Conservation (phyloP, 208 protist species). For the Endotrypanum monterogeii region DNA sequence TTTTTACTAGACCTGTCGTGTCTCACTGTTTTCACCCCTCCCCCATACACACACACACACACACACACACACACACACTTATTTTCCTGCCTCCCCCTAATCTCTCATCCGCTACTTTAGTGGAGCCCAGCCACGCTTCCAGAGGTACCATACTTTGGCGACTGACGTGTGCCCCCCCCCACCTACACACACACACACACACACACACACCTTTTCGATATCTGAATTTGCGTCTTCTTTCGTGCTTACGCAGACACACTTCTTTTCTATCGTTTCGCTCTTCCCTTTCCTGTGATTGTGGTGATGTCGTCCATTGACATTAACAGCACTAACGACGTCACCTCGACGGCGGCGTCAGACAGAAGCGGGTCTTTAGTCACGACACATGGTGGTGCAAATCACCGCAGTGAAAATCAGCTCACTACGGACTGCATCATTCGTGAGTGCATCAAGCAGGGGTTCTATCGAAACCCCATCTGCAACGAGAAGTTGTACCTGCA, state of each 20-base stretch:
- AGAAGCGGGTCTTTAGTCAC: constrained; percentile 22
- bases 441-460: constrained; percentile 84
- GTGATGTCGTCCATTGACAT: constrained; percentile 33
- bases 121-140: background rate
- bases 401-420: constrained; percentile 31
- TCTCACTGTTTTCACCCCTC: background rate
- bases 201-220: too few relatives aligned
- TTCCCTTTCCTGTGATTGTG: background rate
- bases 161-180: background rate
- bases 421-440: constrained; percentile 84
- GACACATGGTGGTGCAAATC: constrained; percentile 1
- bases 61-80: background rate
- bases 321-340: constrained; percentile 61
- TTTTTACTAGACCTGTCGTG: background rate
- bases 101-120: background rate
- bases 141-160: background rate
- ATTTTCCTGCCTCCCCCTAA: background rate
- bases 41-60: background rate
- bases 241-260: background rate
- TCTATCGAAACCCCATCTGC: constrained; percentile 91
- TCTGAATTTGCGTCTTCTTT: background rate
- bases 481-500: constrained; percentile 96
- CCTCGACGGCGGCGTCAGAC: constrained; percentile 36
- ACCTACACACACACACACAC: too few relatives aligned
- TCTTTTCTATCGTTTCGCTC: background rate